A percentile compares a stretch with the other conserved stretches of the same genome.
Evolutionary conservation across 2,329 filamentous ascomycete genomes (phyloP).

Genomic region (Corinectria fuckeliana): DNA sequence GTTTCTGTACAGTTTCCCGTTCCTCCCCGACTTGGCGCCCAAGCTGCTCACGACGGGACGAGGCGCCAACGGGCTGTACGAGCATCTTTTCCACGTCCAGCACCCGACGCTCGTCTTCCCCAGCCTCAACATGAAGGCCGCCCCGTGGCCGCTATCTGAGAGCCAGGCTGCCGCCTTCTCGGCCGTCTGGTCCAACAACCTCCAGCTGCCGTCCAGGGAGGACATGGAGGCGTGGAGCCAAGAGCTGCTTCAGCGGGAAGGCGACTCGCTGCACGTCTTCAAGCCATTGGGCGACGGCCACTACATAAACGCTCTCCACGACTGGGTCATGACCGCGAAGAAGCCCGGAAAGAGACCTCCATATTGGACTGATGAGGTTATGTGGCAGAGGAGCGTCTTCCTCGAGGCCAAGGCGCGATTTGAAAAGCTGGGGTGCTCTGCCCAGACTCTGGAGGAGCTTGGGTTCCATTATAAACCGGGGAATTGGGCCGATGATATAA

Average conservation of each 20-base stretch:
- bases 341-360: slow-evolving; percentile 71
- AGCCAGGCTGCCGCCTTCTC: slow-evolving; percentile 79
- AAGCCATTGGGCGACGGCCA: slow-evolving; percentile 59
- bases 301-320: slow-evolving; percentile 73
- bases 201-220: slow-evolving; percentile 65
- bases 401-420: slow-evolving; percentile 76
- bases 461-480: slow-evolving; percentile 65
- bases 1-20: slow-evolving; percentile 86
- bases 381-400: slow-evolving; percentile 75
- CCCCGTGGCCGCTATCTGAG: slow-evolving; percentile 85
- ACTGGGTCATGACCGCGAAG: slow-evolving; percentile 62
- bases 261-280: slow-evolving; percentile 42
- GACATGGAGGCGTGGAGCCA: slow-evolving; percentile 77
- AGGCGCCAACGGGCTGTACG: slow-evolving; percentile 74
- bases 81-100: slow-evolving; percentile 78
- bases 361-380: slow-evolving; percentile 72
- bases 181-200: slow-evolving; percentile 75
- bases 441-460: slow-evolving; percentile 73
- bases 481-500: slow-evolving; percentile 3
- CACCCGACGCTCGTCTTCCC: slow-evolving; percentile 82
- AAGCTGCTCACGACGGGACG: slow-evolving; percentile 71
- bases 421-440: slow-evolving; percentile 66
- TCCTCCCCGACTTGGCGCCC: slow-evolving; percentile 57
- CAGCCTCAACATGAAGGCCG: slow-evolving; percentile 78
- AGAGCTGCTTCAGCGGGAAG: slow-evolving; percentile 58